Percentiles rank a stretch among this genome's conserved stretches.
phyloP scores from a whole-genome alignment of 2,329 filamentous ascomycete genomes.

The Hymenoscyphus fructigenus region DNA sequence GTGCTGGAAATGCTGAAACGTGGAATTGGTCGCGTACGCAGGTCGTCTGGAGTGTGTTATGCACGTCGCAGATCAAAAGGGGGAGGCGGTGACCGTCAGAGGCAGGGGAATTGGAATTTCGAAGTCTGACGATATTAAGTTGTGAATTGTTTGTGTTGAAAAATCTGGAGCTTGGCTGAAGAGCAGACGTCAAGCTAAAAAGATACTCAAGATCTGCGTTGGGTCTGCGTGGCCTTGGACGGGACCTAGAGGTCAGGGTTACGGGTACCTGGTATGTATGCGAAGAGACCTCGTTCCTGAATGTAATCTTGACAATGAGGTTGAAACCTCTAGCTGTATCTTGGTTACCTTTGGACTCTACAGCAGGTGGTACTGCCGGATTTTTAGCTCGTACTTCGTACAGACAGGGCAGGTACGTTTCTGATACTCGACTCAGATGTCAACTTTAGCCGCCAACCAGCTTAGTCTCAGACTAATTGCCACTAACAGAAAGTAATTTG shows the following conservation, averaged over 20 bases:
- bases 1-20: conserved; percentile 4
- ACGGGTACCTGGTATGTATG: background rate
- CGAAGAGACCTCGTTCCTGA: background rate
- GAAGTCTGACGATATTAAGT: background rate
- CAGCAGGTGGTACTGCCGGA: background rate
- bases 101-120: background rate
- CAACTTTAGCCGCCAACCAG: background rate
- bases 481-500: background rate
- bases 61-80: background rate
- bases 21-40: conserved; percentile 1
- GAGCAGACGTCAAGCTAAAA: conserved; percentile 1
- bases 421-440: conserved; percentile 1
- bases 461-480: background rate
- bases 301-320: background rate
- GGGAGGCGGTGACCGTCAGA: background rate
- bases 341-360: no score
- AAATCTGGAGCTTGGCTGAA: background rate
- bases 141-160: background rate
- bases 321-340: background rate
- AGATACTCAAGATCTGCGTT: background rate
- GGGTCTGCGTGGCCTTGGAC: background rate
- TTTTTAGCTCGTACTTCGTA: no score
- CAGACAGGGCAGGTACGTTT: background rate
- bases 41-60: conserved; percentile 3
- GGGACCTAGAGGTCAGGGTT: background rate